These are phyloP conservation scores for Geosmithia putterillii DNA, from an alignment of 2,329 filamentous ascomycete genomes.

Conservation along the genomic window DNA sequence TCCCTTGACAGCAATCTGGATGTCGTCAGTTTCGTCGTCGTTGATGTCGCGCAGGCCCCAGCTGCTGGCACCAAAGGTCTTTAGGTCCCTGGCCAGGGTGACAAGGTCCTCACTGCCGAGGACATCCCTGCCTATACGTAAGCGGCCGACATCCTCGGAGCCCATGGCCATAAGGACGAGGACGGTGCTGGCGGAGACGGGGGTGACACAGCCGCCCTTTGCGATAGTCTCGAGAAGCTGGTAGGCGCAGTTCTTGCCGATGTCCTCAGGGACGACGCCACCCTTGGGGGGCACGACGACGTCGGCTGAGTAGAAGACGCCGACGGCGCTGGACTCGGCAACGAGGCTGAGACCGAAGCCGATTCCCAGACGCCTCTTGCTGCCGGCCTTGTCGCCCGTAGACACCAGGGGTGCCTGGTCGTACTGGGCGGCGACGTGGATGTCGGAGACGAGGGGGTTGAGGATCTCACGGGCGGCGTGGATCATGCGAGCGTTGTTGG, in stretches of 20 bases:
- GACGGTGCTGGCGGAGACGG: slow-evolving; percentile 59
- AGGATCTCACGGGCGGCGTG: slow-evolving; percentile 77
- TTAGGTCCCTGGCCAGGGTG: slow-evolving; percentile 70
- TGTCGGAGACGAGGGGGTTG: slow-evolving; percentile 76
- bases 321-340: slow-evolving; percentile 74
- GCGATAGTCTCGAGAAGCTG: slow-evolving; percentile 77
- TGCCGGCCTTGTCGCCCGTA: slow-evolving; percentile 38
- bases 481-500: slow-evolving; percentile 93
- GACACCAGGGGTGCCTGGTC: slow-evolving; percentile 50
- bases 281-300: slow-evolving; percentile 62
- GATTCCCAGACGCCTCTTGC: slow-evolving; percentile 61
- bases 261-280: slow-evolving; percentile 77
- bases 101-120: slow-evolving; percentile 72
- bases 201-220: slow-evolving; percentile 70
- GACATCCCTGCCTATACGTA: slow-evolving; percentile 71
- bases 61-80: slow-evolving; percentile 76
- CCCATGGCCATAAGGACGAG: slow-evolving; percentile 96
- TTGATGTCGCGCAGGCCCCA: slow-evolving; percentile 77
- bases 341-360: slow-evolving; percentile 87
- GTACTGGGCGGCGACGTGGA: slow-evolving; percentile 77
- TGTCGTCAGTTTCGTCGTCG: slow-evolving; percentile 53
- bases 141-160: slow-evolving; percentile 81
- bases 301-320: slow-evolving; percentile 81
- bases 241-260: slow-evolving; percentile 78
- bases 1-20: slow-evolving; percentile 85